Base-by-base conservation (phyloP, 2,329 filamentous ascomycete species). In the Exophiala spinifera region DNA sequence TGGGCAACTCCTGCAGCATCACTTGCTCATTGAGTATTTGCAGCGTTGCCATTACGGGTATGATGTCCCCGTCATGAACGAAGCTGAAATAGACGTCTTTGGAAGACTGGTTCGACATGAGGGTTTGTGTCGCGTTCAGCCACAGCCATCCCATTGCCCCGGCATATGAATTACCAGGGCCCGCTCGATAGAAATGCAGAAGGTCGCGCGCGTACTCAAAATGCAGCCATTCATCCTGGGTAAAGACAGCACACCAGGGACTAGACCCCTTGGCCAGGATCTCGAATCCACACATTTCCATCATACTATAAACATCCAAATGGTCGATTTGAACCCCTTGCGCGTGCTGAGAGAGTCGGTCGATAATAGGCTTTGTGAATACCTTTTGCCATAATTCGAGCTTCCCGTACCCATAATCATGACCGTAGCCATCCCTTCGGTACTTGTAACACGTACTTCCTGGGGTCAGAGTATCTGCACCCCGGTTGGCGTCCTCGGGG, bases 231-330 rank as follows among this genome's bases (percentile, higher is more conserved):
- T 83, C 80, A 1, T 76, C 66, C 28, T 70, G 69, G 0, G 75
- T 78, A 64, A 84, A 84, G 7, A 82, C 71, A 51, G 77, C 67
- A 59, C 80, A 84, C 80, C 80, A 84, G 4, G 72, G 72, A 64
- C 79, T 82, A 19, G 66, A 69, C 5, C 80, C 81, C 53, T 76
- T 73, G 0, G 76, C 76, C 2, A 78, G 74, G 0, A 72, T 79
- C 65, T 84, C 81, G 59, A 83, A 84, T 1, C 79, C 81, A 63
- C 81, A 84, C 70, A 83, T 76, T 60, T 83, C 79, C 64, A 83
- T 81, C 81, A 84, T 83, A 54, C 76, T 72, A 61, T 77, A 84
- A 34, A 83, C 66, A 50, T 83, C 79, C 2, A 69, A 62, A 43
- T 75, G 69, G 0, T 67, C 70, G 52, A 81, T 73, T 13, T 63